Evolutionary conservation across 129 eudicot species (phyloP).

Genomic region (Cynara cardunculus): DNA sequence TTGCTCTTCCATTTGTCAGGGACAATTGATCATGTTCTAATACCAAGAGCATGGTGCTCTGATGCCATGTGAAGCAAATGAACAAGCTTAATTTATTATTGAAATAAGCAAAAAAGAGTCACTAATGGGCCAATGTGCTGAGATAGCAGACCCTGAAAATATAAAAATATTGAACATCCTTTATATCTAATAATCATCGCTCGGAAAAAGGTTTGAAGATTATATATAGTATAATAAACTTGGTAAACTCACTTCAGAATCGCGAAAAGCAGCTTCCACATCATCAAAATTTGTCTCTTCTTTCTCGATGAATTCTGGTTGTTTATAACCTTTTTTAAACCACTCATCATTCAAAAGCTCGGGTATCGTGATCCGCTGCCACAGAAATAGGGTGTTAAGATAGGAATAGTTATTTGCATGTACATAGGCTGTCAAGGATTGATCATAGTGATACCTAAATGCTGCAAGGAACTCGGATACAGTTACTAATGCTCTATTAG

Average conservation of each 20-base stretch:
- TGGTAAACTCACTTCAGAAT: conserved; percentile 64
- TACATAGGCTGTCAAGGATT: not conserved
- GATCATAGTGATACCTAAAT: not conserved
- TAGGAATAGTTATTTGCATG: not conserved
- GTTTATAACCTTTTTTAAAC: conserved; percentile 83
- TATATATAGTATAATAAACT: conserved; percentile 2
- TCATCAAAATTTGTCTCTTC: conserved; percentile 87
- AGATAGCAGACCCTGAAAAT: not conserved
- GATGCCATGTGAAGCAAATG: too few relatives aligned
- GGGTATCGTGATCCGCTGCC: conserved; percentile 83
- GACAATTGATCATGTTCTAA: too few relatives aligned
- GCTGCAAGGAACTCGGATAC: not conserved
- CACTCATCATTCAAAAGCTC: conserved; percentile 87
- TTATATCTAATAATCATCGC: not conserved
- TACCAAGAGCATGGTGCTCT: too few relatives aligned
- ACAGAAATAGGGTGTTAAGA: conserved; percentile 11
- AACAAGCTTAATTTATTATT: too few relatives aligned
- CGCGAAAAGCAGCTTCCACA: conserved; percentile 92
- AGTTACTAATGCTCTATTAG: not conserved
- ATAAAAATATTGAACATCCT: not conserved
- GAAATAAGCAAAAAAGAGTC: too few relatives aligned
- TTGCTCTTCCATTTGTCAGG: too few relatives aligned
- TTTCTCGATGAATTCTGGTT: conserved; percentile 71
- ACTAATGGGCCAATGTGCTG: not conserved
- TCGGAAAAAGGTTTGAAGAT: not conserved